Base-by-base conservation (phyloP, 352 stramenopile species). In the Globisporangium polare region DNA sequence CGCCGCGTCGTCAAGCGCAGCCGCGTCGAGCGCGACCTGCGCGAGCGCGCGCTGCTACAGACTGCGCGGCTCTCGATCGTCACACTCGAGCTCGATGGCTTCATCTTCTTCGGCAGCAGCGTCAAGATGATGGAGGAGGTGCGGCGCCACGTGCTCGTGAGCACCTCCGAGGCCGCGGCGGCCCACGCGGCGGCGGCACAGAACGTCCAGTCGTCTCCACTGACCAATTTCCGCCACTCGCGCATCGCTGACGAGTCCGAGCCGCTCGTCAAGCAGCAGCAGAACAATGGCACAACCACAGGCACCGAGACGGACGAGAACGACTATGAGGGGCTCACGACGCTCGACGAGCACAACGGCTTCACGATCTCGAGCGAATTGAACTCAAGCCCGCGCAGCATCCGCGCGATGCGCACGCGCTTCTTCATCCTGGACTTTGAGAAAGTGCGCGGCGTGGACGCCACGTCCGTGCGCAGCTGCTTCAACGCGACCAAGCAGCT, bases 401-500 rank as follows among this genome's bases (percentile, higher is more conserved):
- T 92, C 20, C 81, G 86, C 52, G 83, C 86, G 0, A 71, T 86
- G 66, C 85, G 83, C 53, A 96, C 87, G 22, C 73, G 79, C 18
- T 94, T 92, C 67, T 90, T 96, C 63, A 92, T 97, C 53, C 62
- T 96, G 24, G 88, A 97, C 69, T 97, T 97, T 73, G 81, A 91
- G 26, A 85, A 83, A 35, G 89, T 97, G 22, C 89, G 85, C 27
- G 89, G 89, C 20, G 91, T 97, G n/a, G 89, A 97, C 50, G 87
- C 86, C 5, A 96, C 89, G 20, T 86, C 89, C 12, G 85, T 94
- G 31, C 79, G 86, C n/a, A 92, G 76, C 13, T 94, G 86, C 64
- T 95, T 96, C 71, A 88, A 92, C 51, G 84, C 80, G 41, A 95
- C 81, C 51, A 92, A 93, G 68, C 84, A 94, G 46, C 60, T 95